Conservation (phyloP, 495 filamentous ascomycete species). For the Penicillium malachiteum region DNA sequence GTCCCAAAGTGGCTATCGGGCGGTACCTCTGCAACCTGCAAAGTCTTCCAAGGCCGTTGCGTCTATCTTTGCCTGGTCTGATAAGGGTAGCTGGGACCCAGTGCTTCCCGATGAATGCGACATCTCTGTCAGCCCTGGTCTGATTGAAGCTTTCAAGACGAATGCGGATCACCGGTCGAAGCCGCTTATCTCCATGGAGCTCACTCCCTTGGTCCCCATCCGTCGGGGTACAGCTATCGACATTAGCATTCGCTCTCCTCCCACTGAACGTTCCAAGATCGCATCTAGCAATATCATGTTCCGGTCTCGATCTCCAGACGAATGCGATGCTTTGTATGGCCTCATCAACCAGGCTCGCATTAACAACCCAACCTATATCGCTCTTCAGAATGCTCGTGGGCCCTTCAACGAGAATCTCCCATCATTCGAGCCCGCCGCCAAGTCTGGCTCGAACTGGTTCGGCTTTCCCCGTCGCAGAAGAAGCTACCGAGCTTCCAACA, state of each 20-base stretch:
- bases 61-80: constrained; percentile 81
- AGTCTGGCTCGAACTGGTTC: constrained; percentile 38
- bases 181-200: constrained; percentile 74
- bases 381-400: constrained; percentile 68
- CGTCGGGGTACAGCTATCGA: constrained; percentile 88
- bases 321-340: constrained; percentile 77
- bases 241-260: constrained; percentile 85
- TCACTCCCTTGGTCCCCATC: constrained; percentile 85
- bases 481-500: constrained; percentile 56
- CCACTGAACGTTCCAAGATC: constrained; percentile 66
- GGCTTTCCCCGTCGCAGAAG: constrained; percentile 50
- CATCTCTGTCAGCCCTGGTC: constrained; percentile 77
- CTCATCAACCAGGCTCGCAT: constrained; percentile 80
- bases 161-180: constrained; percentile 44
- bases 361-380: constrained; percentile 85
- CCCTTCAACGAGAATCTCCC: constrained; percentile 32
- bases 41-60: constrained; percentile 68
- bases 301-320: constrained; percentile 72
- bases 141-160: constrained; percentile 80
- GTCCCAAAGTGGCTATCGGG: constrained; percentile 63
- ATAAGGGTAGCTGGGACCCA: constrained; percentile 77
- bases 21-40: constrained; percentile 52
- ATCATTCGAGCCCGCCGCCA: constrained; percentile 29
- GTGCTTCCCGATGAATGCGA: constrained; percentile 73
- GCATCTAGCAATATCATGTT: constrained; percentile 79